Evolutionary conservation across 2,329 filamentous ascomycete species (phyloP).

Genomic region (Pseudocercospora crystallina): DNA sequence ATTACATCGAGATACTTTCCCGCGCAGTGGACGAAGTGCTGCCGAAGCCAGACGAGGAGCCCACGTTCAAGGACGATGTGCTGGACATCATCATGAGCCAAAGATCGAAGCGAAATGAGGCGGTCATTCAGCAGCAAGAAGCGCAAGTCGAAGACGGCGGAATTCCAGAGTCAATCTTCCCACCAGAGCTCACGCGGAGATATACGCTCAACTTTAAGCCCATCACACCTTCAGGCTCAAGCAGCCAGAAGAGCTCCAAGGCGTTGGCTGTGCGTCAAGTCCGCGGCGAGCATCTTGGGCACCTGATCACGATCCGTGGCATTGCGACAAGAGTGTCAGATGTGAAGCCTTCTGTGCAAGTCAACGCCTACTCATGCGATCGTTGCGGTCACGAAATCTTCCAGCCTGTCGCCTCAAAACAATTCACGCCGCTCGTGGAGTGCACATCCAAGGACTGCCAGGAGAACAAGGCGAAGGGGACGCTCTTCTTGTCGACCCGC

Average conservation of each 20-base stretch:
- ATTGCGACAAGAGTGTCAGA: constrained; percentile 95
- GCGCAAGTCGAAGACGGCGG: constrained; percentile 50
- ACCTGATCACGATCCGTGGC: constrained; percentile 88
- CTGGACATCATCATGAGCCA: constrained; percentile 95
- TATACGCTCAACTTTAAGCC: constrained; percentile 98
- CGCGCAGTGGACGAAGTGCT: constrained; percentile 83
- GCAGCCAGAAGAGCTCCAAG: constrained; percentile 58
- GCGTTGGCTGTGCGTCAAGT: constrained; percentile 89
- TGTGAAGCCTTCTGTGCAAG: constrained; percentile 95
- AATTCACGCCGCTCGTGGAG: constrained; percentile 81
- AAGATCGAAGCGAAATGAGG: constrained; percentile 80
- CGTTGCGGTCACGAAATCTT: constrained; percentile 96
- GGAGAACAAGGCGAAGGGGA: constrained; percentile 86
- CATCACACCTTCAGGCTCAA: constrained; percentile 68
- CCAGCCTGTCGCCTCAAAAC: constrained; percentile 88
- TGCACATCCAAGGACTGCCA: constrained; percentile 91
- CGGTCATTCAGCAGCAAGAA: constrained; percentile 53
- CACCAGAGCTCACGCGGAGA: constrained; percentile 83
- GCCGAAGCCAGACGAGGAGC: constrained; percentile 73
- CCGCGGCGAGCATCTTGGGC: constrained; percentile 85
- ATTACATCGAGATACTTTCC: constrained; percentile 91
- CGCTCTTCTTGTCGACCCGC: constrained; percentile 89
- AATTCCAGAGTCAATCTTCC: constrained; percentile 75
- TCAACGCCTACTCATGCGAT: constrained; percentile 97
- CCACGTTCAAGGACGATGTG: constrained; percentile 96